Percentiles rank a stretch among this genome's conserved stretches.
Conservation (phyloP, 2,329 filamentous ascomycete genomes). For the Colletotrichum tanaceti region DNA sequence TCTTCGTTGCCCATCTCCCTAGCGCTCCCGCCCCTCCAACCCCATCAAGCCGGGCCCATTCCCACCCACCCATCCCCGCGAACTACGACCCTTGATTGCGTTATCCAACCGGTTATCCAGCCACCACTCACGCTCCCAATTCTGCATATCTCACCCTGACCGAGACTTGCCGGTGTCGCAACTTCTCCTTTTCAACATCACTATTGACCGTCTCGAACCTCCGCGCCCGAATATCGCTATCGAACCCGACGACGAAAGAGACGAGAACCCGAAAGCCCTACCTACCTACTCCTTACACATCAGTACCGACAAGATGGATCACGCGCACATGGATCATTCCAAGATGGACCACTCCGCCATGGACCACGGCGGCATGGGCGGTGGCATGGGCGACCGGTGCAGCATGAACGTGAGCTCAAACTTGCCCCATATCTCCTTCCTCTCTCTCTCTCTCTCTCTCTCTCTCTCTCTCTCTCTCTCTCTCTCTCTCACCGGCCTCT, state of each 20-base stretch:
- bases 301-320: constrained; percentile 12
- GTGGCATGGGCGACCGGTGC: constrained; percentile 76
- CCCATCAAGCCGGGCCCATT: background rate
- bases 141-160: background rate
- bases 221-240: background rate
- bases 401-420: constrained; percentile 83
- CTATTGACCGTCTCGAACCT: background rate
- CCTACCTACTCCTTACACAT: background rate
- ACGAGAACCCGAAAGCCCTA: no score
- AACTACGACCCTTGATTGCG: constrained; percentile 7
- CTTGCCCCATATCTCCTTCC: background rate
- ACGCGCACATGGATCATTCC: constrained; percentile 56
- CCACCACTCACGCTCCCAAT: background rate
- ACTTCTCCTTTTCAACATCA: constrained; percentile 6
- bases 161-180: background rate
- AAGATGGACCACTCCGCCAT: constrained; percentile 58
- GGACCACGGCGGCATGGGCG: constrained; percentile 60
- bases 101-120: constrained; percentile 9
- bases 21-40: constrained; percentile 13
- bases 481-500: background rate
- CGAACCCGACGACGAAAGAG: background rate
- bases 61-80: constrained; percentile 21
- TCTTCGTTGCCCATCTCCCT: constrained; percentile 15
- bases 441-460: constrained; percentile 2
- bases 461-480: background rate